phyloP scores from a whole-genome alignment of 176 grass and related monocot genomes.

The Pontederia paniculata region DNA sequence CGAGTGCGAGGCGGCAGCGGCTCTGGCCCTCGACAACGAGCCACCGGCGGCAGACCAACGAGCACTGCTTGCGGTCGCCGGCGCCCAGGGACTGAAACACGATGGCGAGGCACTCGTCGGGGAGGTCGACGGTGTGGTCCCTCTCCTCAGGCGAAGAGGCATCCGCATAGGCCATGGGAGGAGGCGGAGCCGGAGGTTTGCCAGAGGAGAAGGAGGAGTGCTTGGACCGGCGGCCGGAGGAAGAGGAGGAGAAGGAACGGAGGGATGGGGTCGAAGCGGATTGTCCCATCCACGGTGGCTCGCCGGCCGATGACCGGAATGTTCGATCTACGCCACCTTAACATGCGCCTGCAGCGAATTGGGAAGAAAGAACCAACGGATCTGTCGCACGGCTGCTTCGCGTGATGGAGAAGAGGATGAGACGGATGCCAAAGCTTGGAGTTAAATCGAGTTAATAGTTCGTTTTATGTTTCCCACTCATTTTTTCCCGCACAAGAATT shows the following conservation, averaged over 20 bases:
- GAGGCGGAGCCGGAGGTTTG: background rate
- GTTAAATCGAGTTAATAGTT: too few species aligned
- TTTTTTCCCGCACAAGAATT: too few species aligned
- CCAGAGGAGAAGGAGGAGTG: background rate
- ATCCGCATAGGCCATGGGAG: too few species aligned
- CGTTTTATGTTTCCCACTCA: too few species aligned
- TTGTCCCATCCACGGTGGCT: background rate
- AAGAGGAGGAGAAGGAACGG: too few species aligned
- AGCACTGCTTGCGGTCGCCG: background rate
- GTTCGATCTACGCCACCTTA: too few species aligned
- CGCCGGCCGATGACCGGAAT: background rate
- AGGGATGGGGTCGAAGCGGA: background rate
- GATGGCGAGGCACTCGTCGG: background rate
- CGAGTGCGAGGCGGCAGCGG: background rate
- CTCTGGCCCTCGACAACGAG: slow-evolving; percentile 1
- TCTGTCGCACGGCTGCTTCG: too few species aligned
- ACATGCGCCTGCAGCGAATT: too few species aligned
- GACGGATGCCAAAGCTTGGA: too few species aligned
- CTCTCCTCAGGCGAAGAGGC: background rate
- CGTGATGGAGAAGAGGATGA: too few species aligned
- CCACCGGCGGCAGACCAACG: background rate
- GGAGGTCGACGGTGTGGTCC: background rate
- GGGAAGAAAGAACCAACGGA: too few species aligned
- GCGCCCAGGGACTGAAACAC: background rate
- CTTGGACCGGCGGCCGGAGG: background rate